A percentile compares a stretch with the other conserved stretches of the same genome.
phyloP scores from a whole-genome alignment of 2,329 filamentous ascomycete genomes.

The Aureobasidium uvarum region DNA sequence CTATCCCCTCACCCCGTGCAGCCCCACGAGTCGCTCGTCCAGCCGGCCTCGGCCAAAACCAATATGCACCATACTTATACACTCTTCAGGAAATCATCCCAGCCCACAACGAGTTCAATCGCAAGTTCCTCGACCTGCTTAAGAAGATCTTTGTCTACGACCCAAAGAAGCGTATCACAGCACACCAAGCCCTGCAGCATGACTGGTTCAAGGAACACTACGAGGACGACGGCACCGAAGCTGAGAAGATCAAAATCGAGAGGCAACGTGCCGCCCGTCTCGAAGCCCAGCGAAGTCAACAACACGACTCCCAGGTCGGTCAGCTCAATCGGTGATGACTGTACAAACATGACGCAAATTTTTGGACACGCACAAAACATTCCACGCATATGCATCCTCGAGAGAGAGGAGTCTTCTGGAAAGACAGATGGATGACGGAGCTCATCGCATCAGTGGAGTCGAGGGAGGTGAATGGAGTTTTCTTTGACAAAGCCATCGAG shows the following conservation, averaged over 20 bases:
- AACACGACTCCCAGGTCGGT: background rate
- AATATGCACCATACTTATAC: conserved; percentile 31
- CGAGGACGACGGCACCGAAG: conserved; percentile 59
- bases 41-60: conserved; percentile 10
- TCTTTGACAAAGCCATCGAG: conserved; percentile 6
- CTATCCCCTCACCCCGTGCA: background rate
- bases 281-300: conserved; percentile 17
- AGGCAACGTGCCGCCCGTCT: conserved; percentile 28
- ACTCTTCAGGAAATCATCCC: conserved; percentile 61
- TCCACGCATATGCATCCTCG: background rate
- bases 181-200: conserved; percentile 63
- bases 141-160: conserved; percentile 65
- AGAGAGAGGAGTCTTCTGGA: background rate
- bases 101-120: conserved; percentile 58
- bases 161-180: conserved; percentile 62
- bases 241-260: conserved; percentile 29
- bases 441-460: conserved; percentile 2
- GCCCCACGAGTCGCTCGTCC: conserved; percentile 7
- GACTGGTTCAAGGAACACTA: conserved; percentile 65
- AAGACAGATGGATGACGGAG: background rate
- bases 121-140: conserved; percentile 61
- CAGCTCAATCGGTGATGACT: conserved; percentile 4
- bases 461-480: conserved; percentile 13
- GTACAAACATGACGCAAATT: conserved; percentile 15
- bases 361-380: conserved; percentile 7